Conservation (phyloP, 1,284 basidiomycete species). For the Malassezia caprae region DNA sequence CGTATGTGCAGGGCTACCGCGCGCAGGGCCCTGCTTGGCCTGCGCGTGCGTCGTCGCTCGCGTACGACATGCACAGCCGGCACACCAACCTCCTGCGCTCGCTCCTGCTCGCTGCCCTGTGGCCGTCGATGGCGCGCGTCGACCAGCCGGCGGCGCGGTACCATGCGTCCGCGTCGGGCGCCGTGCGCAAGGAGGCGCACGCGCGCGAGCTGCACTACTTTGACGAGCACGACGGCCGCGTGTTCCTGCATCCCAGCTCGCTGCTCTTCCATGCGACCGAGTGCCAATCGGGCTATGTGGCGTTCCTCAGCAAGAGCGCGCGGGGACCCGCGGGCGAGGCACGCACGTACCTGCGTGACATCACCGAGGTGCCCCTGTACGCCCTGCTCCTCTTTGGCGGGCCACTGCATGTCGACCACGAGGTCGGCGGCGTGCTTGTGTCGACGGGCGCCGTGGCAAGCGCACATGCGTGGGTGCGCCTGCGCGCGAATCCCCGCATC, state of each 20-base stretch:
- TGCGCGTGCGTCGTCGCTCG: slow-evolving; percentile 45
- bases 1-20: slow-evolving; percentile 22
- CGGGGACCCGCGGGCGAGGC: slow-evolving; percentile 40
- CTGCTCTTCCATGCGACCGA: slow-evolving; percentile 63
- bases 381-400: slow-evolving; percentile 76
- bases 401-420: slow-evolving; percentile 61
- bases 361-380: slow-evolving; percentile 78
- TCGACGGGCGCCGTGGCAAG: slow-evolving; percentile 19
- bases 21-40: slow-evolving; percentile 17
- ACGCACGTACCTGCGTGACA: slow-evolving; percentile 77
- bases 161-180: slow-evolving; percentile 34
- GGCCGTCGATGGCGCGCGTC: slow-evolving; percentile 52
- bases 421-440: slow-evolving; percentile 59
- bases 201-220: slow-evolving; percentile 36
- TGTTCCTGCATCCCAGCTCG: slow-evolving; percentile 77
- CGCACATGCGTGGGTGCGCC: slow-evolving; percentile 54
- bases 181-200: slow-evolving; percentile 35
- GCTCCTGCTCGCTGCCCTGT: slow-evolving; percentile 46
- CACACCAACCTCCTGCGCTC: slow-evolving; percentile 29
- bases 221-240: slow-evolving; percentile 51
- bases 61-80: slow-evolving; percentile 24
- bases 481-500: slow-evolving; percentile 75
- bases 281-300: slow-evolving; percentile 69
- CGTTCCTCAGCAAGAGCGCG: slow-evolving; percentile 71
- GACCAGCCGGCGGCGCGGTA: slow-evolving; percentile 34